A percentile compares a stretch with the other conserved stretches of the same genome.
These are phyloP conservation scores for Anthracocystis panici-leucophaei DNA, from an alignment of 1,284 basidiomycete genomes.

Conservation along the genomic window DNA sequence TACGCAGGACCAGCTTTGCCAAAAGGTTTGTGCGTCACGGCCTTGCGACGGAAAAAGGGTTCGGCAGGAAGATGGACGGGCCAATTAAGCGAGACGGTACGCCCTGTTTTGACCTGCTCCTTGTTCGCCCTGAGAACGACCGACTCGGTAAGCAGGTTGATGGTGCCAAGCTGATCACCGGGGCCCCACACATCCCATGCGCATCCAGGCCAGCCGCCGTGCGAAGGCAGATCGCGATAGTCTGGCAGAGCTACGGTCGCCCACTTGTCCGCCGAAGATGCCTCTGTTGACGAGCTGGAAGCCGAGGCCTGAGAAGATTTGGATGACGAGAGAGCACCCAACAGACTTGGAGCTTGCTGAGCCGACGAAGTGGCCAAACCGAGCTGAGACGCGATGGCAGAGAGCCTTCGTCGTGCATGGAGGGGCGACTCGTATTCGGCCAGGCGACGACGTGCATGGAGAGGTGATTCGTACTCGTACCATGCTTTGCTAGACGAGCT, in stretches of 20 bases:
- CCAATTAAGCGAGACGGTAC: conserved; percentile 56
- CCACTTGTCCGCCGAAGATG: conserved; percentile 39
- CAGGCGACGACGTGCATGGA: conserved; percentile 28
- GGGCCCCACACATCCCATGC: conserved; percentile 81
- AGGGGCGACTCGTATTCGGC: conserved; percentile 48
- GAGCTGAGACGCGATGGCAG: conserved; percentile 54
- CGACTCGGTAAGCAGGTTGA: conserved; percentile 78
- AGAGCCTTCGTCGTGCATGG: conserved; percentile 42
- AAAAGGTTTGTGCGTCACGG: conserved; percentile 43
- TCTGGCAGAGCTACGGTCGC: conserved; percentile 35
- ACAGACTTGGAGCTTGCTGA: conserved; percentile 30
- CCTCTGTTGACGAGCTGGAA: background rate
- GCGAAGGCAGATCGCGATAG: conserved; percentile 50
- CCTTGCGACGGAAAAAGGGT: conserved; percentile 55
- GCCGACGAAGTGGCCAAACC: conserved; percentile 47
- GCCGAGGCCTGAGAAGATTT: conserved; percentile 4
- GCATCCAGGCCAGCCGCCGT: conserved; percentile 60
- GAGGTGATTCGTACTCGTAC: conserved; percentile 45
- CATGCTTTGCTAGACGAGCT: conserved; percentile 24
- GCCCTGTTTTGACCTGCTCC: conserved; percentile 74
- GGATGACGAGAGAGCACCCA: conserved; percentile 19
- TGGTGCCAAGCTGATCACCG: conserved; percentile 78
- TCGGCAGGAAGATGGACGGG: conserved; percentile 58
- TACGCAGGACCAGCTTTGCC: conserved; percentile 44
- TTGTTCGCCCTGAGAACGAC: conserved; percentile 76